Evolutionary conservation across 2,329 filamentous ascomycete genomes (phyloP), one percentile per base, ranked within the genome.

Genomic region (Ilyonectria sp.): DNA sequence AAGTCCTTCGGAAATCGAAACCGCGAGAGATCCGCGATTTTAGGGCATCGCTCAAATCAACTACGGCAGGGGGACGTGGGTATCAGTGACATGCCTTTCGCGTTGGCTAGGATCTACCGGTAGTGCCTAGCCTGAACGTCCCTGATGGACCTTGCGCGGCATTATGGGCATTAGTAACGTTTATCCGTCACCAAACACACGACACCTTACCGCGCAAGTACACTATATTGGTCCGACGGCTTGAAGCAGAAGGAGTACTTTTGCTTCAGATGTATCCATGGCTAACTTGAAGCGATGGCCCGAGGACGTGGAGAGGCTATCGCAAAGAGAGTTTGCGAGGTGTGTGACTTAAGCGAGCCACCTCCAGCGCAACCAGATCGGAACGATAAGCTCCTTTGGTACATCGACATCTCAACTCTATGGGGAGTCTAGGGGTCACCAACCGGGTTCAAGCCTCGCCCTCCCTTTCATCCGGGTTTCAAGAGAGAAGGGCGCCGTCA

Each of bases 21-120:
- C 21, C 60, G 35, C 43, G 44, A 35, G 21, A 29, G 23, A 21
- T 31, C 49, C 33, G 50, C 37, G n/a, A 21, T 43, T 31, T 43
- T 29, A 40, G 44, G n/a, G 17, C 47, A 33, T 50, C 37, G 21
- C 37, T 57, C 23, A 10, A 6, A 57, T 52, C 33, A 9, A 57
- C n/a, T 7, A 44, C 11, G 15, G 23, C 60, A 50, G 49, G 33
- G 33, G 44, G 44, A 31, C 53, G 33, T 63, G 53, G 52, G 60
- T 56, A 29, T 56, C 60, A 31, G 44, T 50, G 53, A 46, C 44
- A 50, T 43, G 8, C 37, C 43, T 23, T 33, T 21, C 33, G 23
- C 6, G 17, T 35, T 35, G 31, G 46, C 31, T 52, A 23, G 17
- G 13, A 13, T 37, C 13, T n/a, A n/a, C n/a, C n/a, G n/a, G n/a